These are phyloP conservation scores for Crataegus laevigata DNA, from an alignment of 306 rosid genomes.

Conservation along the genomic window DNA sequence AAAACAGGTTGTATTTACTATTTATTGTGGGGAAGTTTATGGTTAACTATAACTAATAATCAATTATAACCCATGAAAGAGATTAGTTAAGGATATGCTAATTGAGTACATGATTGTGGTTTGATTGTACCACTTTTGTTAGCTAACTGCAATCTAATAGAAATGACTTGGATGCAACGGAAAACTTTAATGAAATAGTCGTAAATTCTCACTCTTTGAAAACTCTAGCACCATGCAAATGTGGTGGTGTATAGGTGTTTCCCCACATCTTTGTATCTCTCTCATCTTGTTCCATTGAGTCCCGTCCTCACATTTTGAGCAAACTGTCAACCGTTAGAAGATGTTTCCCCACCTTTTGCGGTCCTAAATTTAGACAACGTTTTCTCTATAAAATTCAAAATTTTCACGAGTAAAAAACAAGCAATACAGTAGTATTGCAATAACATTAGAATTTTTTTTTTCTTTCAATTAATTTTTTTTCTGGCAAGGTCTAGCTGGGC, in stretches of 20 bases:
- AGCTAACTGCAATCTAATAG: not conserved
- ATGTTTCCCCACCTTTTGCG: slow-evolving; percentile 24
- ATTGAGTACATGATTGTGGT: not conserved
- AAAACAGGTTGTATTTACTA: too few relatives aligned
- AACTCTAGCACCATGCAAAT: too few relatives aligned
- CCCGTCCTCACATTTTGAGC: not conserved
- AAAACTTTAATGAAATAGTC: too few relatives aligned
- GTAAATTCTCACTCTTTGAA: too few relatives aligned
- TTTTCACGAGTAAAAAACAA: not conserved
- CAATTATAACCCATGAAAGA: not conserved
- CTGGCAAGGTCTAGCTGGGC: slow-evolving; percentile 14
- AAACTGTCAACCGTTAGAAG: not conserved
- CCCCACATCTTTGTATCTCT: too few relatives aligned
- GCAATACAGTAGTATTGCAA: not conserved
- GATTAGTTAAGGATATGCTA: not conserved
- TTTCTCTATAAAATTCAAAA: not conserved
- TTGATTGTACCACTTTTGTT: not conserved
- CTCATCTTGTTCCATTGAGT: too few relatives aligned
- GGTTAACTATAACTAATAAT: not conserved
- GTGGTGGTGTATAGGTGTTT: not conserved
- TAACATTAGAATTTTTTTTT: not conserved
- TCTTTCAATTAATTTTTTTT: not conserved
- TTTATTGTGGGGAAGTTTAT: not conserved
- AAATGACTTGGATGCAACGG: not conserved
- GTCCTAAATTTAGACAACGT: slow-evolving; percentile 21